phyloP scores from a whole-genome alignment of 257 asterid species.

The Forsythia viridissima region DNA sequence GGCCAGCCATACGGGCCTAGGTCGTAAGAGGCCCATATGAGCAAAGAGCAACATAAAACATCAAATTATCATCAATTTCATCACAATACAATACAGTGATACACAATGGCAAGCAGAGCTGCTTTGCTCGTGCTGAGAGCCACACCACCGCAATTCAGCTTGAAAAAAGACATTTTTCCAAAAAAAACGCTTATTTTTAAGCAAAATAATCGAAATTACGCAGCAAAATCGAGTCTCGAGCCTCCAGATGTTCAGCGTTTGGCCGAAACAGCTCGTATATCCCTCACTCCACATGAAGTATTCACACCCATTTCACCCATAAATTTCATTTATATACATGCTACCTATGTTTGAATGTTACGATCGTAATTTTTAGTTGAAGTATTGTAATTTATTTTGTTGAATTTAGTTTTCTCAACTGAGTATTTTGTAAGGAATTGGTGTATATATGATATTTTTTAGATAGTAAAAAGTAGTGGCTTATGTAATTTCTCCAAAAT shows the following conservation, averaged over 20 bases:
- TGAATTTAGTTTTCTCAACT: too few relatives aligned
- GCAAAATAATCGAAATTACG: constrained; percentile 26
- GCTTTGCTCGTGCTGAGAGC: constrained; percentile 35
- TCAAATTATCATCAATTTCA: background rate
- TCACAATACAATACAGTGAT: background rate
- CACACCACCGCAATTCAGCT: constrained; percentile 18
- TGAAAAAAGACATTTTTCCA: background rate
- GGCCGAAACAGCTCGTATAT: constrained; percentile 83
- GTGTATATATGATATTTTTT: too few relatives aligned
- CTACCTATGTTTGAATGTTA: too few relatives aligned
- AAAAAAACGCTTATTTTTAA: constrained; percentile 8
- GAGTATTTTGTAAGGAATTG: too few relatives aligned
- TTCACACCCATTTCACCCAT: background rate
- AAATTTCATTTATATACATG: background rate
- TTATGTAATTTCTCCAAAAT: too few relatives aligned
- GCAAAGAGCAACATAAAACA: background rate
- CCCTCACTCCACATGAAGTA: constrained; percentile 58
- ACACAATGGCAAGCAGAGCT: constrained; percentile 40
- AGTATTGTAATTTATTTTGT: too few relatives aligned
- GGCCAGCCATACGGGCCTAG: too few relatives aligned
- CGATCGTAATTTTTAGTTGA: too few relatives aligned
- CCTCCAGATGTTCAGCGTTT: constrained; percentile 68
- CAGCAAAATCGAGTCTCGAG: constrained; percentile 53
- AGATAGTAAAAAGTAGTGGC: too few relatives aligned
- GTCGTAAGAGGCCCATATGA: too few relatives aligned